phyloP scores from a whole-genome alignment of 1,284 basidiomycete species.

The Chondrostereum purpureum region DNA sequence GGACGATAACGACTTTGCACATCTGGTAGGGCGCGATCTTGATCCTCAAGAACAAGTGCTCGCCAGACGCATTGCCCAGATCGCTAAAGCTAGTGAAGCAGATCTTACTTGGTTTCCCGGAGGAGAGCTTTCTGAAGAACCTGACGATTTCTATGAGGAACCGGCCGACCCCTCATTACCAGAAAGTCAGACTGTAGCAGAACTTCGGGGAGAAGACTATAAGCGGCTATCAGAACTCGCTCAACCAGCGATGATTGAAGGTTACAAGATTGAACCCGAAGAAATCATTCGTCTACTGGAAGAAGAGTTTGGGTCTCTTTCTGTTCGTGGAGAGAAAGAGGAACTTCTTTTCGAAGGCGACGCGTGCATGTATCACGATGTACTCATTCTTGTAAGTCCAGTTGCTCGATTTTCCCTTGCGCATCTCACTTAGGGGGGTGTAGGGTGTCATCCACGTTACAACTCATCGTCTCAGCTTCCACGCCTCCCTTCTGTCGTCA shows the following conservation, averaged over 20 bases:
- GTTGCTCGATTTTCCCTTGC: constrained; percentile 7
- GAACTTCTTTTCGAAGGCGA: constrained; percentile 48
- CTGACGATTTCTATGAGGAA: constrained; percentile 8
- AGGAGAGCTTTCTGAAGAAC: constrained; percentile 19
- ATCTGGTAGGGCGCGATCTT: constrained; percentile 35
- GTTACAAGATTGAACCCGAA: constrained; percentile 27
- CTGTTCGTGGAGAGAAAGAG: constrained; percentile 39
- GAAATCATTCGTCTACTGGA: constrained; percentile 34
- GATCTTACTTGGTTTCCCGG: constrained; percentile 19
- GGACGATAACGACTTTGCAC: constrained; percentile 23
- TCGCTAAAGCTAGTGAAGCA: constrained; percentile 26
- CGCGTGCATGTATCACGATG: constrained; percentile 41
- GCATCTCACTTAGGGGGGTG: constrained; percentile 4
- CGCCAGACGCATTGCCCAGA: constrained; percentile 27
- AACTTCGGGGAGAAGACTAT: not conserved
- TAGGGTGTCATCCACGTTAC: constrained; percentile 63
- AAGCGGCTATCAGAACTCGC: not conserved
- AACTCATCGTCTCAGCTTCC: constrained; percentile 59
- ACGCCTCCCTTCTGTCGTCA: constrained; percentile 52
- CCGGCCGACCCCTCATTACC: not conserved
- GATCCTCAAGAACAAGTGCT: constrained; percentile 25
- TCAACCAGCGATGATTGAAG: constrained; percentile 18
- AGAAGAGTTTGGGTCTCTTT: constrained; percentile 43
- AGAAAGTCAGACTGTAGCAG: not conserved
- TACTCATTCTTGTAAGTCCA: constrained; percentile 39